These are phyloP conservation scores for Scleroderma bovista DNA, from an alignment of 768 basidiomycete genomes.

Conservation along the genomic window DNA sequence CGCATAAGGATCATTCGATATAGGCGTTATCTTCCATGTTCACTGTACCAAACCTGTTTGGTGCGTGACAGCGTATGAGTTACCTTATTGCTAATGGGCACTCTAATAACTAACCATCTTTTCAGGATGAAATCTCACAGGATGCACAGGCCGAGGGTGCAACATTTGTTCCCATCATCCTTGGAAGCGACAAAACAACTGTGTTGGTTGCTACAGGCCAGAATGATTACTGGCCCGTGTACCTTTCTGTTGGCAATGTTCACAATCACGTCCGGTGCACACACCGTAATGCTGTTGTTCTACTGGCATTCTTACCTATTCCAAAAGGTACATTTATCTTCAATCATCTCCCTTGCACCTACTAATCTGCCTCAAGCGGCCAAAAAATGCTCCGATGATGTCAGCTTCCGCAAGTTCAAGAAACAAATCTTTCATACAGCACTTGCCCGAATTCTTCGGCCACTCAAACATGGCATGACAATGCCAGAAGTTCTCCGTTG, in stretches of 20 bases:
- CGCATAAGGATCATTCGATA: too few relatives aligned
- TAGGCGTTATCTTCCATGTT: too few relatives aligned
- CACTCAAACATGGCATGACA: slow-evolving; percentile 22
- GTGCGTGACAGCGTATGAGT: too few relatives aligned
- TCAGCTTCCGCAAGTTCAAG: slow-evolving; percentile 22
- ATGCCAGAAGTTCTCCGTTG: slow-evolving; percentile 13
- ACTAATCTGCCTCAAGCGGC: neutral
- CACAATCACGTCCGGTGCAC: slow-evolving; percentile 6
- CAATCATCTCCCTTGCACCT: neutral
- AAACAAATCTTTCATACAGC: slow-evolving; percentile 27
- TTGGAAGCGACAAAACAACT: slow-evolving; percentile 15
- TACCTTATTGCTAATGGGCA: too few relatives aligned
- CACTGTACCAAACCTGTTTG: too few relatives aligned
- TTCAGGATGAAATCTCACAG: slow-evolving; percentile 14
- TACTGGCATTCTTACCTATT: slow-evolving; percentile 23
- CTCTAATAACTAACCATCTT: too few relatives aligned
- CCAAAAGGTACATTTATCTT: slow-evolving; percentile 23
- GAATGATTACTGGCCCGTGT: slow-evolving; percentile 13
- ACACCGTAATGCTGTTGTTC: slow-evolving; percentile 2
- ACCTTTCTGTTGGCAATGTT: slow-evolving; percentile 14
- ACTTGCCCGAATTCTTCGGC: slow-evolving; percentile 16
- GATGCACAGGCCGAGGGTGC: slow-evolving; percentile 8
- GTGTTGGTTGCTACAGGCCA: slow-evolving; percentile 11
- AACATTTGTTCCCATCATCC: slow-evolving; percentile 10
- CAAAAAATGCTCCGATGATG: slow-evolving; percentile 4